Evolutionary conservation across 1,284 basidiomycete species (phyloP), one percentile per base, ranked within the genome.

Genomic region (Cutaneotrichosporon sp.): DNA sequence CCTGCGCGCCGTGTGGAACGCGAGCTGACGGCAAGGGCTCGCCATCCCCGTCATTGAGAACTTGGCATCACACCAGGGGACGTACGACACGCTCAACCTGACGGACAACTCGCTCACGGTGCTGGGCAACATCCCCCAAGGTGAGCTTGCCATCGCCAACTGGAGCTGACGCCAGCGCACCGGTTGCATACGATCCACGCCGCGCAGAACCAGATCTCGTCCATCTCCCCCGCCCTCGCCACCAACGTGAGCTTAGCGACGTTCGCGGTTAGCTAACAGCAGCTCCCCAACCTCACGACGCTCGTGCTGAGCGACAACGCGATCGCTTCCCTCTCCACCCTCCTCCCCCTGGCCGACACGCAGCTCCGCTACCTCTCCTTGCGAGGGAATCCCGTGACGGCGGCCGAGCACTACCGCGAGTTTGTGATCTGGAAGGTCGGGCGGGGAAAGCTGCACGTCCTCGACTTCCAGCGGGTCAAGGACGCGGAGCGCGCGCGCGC

Each of bases 1-100:
- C 38, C 9, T 4, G 5, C 29, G 11, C 16, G 8, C 27, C 10
- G 45, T 47, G 45, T 27, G 24, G 45, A n/a, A 24, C 10, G 16
- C 14, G 3, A 7, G 20, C 46, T 54, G n/a, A 54, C 29, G 20
- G 70, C 78, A 95, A n/a, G 93, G 94, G 63, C 91, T 92, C 81
- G 95, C 95, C 86, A 97, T 99, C 74, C 93, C 95, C 50, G 88
- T 91, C 56, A 99, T 99, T 76, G 97, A 99, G 87, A 99, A 99
- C 84, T 85, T 99, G 71, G 97, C 95, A 83, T 93, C 97, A 10
- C 74, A 97, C 91, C 80, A 92, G 85, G 86, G 94, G 86, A 81
- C 78, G 82, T 83, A 73, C 60, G 80, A 81, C 66, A 77, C 76
- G 14, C 72, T 99, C 74, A 97, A 99, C 84, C 84, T 99, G 65